phyloP scores from a whole-genome alignment of 192 early-diverging fungal genomes.

The Backusella circina region DNA sequence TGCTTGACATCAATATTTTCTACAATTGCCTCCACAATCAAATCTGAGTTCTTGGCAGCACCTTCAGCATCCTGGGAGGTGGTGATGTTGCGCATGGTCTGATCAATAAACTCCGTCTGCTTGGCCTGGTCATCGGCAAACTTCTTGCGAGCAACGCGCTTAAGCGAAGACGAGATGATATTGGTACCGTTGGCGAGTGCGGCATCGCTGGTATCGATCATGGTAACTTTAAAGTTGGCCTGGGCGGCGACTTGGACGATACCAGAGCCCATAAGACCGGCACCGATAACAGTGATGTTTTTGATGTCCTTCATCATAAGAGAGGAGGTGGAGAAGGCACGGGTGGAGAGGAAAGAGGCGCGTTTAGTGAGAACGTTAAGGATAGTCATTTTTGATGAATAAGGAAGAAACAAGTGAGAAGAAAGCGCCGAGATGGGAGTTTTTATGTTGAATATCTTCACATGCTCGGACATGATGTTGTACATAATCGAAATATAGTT shows the following conservation, averaged over 20 bases:
- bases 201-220: constrained; percentile 77
- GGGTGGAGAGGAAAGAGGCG: background rate
- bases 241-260: constrained; percentile 89
- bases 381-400: background rate
- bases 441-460: background rate
- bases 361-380: background rate
- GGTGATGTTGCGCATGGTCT: constrained; percentile 61
- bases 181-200: constrained; percentile 73
- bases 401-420: background rate
- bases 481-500: background rate
- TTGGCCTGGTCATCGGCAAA: constrained; percentile 63
- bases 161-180: constrained; percentile 83
- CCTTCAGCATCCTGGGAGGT: constrained; percentile 60
- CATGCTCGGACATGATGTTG: background rate
- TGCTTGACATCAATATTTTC: constrained; percentile 92
- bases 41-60: constrained; percentile 64
- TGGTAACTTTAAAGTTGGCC: constrained; percentile 74
- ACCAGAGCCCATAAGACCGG: constrained; percentile 86
- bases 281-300: constrained; percentile 80
- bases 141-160: constrained; percentile 89
- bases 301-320: constrained; percentile 46
- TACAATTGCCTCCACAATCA: constrained; percentile 95
- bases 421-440: background rate
- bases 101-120: constrained; percentile 66
- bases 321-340: constrained; percentile 27